Base-by-base conservation (phyloP, 2,329 filamentous ascomycete genomes). In the Cryphonectria carpinicola region DNA sequence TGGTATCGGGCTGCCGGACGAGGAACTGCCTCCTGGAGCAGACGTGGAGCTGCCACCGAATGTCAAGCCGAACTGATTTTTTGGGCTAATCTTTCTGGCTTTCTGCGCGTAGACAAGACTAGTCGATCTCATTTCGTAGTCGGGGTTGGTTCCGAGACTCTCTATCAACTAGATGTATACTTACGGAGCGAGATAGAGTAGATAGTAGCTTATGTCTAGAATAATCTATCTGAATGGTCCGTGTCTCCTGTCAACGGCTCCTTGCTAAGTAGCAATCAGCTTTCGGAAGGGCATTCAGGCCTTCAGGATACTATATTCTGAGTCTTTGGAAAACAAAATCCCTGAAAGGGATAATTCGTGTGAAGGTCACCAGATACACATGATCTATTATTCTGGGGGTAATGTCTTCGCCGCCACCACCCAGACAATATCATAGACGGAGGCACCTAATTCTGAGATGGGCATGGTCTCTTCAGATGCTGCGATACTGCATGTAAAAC, bases 1-100 rank as follows among this genome's bases (percentile, higher is more conserved):
- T 67, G 79, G 79, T 6, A 73, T 76, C 11, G 78, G 74, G 14
- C 67, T 80, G 68, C 76, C 78, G 11, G 73, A 74, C 35, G 71
- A 70, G 52, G 73, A 68, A 25, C n/a, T 72, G 62, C 72, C 70
- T 19, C 72, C 72, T 61, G 54, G 43, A 5, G 67, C 37, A 4
- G 71, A 73, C 28, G 43, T 61, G 32, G 64, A 63, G 32, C 49
- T 70, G 41, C 70, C 70, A 0, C 35, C 70, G 17, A 63, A 66
- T 43, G 61, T 70, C 49, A 69, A 62, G 39, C 69, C 69, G 19
- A 72, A 72, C 39, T 72, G 58, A 70, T 17, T 25, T 11, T 19
- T 17, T 32, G 32, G 56, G 13, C 19, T 56, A 13, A n/a, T 13
- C 11, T 37, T 65, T 14, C 7, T 39, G 10, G 14, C 35, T 56